phyloP scores from a whole-genome alignment of 2,329 filamentous ascomycete genomes.

The Cytospora leucostoma region DNA sequence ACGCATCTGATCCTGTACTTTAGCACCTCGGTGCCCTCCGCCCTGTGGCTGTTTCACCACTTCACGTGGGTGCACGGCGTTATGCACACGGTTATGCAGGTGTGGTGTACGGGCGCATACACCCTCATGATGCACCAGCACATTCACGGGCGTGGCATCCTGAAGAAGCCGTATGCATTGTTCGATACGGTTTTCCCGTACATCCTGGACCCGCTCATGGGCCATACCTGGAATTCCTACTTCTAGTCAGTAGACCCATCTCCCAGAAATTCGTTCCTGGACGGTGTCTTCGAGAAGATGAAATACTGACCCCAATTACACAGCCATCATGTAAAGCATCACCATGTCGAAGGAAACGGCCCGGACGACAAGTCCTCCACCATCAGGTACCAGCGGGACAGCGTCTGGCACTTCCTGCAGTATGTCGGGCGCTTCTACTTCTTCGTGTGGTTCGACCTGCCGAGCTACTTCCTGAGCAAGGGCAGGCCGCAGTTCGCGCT shows the following conservation, averaged over 20 bases:
- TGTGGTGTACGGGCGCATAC: slow-evolving; percentile 71
- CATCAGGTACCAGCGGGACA: slow-evolving; percentile 74
- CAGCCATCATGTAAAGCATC: slow-evolving; percentile 77
- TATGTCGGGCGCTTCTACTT: slow-evolving; percentile 76
- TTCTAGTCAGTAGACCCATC: slow-evolving; percentile 55
- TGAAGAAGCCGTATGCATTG: slow-evolving; percentile 54
- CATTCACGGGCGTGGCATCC: slow-evolving; percentile 73
- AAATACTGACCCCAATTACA: not conserved
- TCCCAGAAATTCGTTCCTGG: no score
- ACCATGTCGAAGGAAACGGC: slow-evolving; percentile 78
- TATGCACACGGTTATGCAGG: slow-evolving; percentile 65
- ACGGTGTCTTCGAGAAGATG: not conserved
- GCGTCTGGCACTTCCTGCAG: slow-evolving; percentile 63
- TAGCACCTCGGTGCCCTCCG: slow-evolving; percentile 68
- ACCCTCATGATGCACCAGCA: slow-evolving; percentile 85
- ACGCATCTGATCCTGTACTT: slow-evolving; percentile 76
- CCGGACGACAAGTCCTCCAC: slow-evolving; percentile 76
- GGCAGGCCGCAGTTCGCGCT: slow-evolving; percentile 56
- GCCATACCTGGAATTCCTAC: slow-evolving; percentile 84
- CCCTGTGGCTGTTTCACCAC: slow-evolving; percentile 61
- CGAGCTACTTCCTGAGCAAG: slow-evolving; percentile 70
- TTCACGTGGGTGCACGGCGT: slow-evolving; percentile 71
- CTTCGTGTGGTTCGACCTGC: slow-evolving; percentile 73
- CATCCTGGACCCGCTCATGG: slow-evolving; percentile 73
- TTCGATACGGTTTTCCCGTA: slow-evolving; percentile 73